phyloP scores from a whole-genome alignment of 805 yeast species.

The Hanseniaspora singularis region DNA sequence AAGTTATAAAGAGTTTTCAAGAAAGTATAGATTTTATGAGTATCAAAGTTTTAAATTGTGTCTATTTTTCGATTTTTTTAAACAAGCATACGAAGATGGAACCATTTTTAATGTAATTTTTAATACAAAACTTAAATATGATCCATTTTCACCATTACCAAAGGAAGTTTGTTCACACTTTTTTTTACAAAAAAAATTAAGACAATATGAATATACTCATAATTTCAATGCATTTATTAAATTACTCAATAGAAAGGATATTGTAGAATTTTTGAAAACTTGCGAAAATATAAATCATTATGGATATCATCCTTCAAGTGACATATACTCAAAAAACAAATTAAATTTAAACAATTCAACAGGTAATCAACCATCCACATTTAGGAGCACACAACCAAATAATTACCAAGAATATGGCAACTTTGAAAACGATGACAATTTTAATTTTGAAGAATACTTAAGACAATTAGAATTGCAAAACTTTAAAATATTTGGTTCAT shows the following conservation, averaged over 20 bases:
- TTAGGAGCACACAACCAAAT: no score
- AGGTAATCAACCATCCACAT: no score
- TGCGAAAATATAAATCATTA: not conserved
- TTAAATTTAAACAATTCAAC: not conserved
- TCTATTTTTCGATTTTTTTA: constrained; percentile 14
- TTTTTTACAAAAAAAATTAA: constrained; percentile 2
- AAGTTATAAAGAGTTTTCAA: constrained; percentile 3
- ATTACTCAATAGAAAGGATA: not conserved
- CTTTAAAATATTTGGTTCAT: constrained; percentile 1
- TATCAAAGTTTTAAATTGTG: constrained; percentile 14
- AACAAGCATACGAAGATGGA: not conserved
- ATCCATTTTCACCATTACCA: constrained; percentile 3
- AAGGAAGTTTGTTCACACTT: not conserved
- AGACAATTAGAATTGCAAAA: constrained; percentile 7
- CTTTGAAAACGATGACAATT: constrained; percentile 2
- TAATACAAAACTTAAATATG: not conserved
- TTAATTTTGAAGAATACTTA: constrained; percentile 10
- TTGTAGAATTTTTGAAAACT: not conserved
- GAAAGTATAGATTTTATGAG: constrained; percentile 2
- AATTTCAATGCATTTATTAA: not conserved
- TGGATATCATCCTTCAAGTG: not conserved
- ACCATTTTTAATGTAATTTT: constrained; percentile 12
- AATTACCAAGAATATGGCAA: no score
- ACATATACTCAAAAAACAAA: not conserved
- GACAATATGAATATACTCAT: constrained; percentile 5